Base-by-base conservation (phyloP, 106 monocot species). In the Chionographis japonica region DNA sequence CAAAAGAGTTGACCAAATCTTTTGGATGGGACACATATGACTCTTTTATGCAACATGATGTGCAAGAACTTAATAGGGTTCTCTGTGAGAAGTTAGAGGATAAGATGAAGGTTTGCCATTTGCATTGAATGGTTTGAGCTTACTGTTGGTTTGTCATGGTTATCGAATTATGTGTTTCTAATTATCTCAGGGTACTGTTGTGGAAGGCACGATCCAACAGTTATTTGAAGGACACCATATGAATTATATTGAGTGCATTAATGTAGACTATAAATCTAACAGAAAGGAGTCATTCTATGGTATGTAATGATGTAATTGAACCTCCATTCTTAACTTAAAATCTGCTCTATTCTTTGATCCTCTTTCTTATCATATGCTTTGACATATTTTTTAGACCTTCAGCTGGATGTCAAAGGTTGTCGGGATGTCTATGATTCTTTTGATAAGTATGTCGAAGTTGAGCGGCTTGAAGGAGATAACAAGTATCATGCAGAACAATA, bases 1-100 rank as follows among this genome's bases (percentile, higher is more conserved):
- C 94, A 17, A 94, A 94, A 65, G 94, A 94, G 78, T 67, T 94
- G 75, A 94, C 94, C 63, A 94, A 94, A 60, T 94, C 94, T 52
- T 90, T 90, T 81, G 90, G 94, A 75, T 94, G 94, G 94, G 94
- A 90, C 50, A 87, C 87, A 60, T 90, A 90, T 74, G 90, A 94
- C 78, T 87, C 90, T 64, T 94, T 94, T 72, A 87, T 94, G 94
- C 94, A 94, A 56, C 94, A 94, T 78, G 94, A 90, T 71, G 90
- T 90, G 27, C 94, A 94, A 74, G 90, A 90, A 69, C 80, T 94
- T 20, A 90, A 90, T 74, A 86, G 90, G 71, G 87, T 90, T 73
- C 87, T 94, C 46, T 87, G 81, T 74, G 87, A 90, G 70, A 90
- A 94, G 77, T 73, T 94, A 72, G 94, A 94, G 79, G 94, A 94